Evolutionary conservation across 148 eudicot genomes (phyloP), one percentile per base, ranked within the genome.

Genomic region (Fagopyrum tataricum): DNA sequence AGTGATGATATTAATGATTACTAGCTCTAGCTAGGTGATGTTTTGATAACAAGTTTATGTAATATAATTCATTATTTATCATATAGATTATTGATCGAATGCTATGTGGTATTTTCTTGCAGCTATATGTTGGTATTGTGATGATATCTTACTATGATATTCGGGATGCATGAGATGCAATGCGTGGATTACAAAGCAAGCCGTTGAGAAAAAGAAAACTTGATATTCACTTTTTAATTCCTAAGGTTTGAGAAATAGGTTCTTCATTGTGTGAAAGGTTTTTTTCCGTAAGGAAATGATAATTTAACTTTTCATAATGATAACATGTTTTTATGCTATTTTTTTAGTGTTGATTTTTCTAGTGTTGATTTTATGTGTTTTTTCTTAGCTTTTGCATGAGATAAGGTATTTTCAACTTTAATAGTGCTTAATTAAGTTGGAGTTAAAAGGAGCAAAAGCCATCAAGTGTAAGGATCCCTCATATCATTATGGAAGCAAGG

Each of bases 51-150:
- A 13, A 24, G 0, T 62, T 0, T 62, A 1, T 62, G n/a, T 24
- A 11, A 13, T 4, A 62, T 62, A 13, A 31, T 62, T 37, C 43
- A 5, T 11, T 37, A 62, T 62, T 59, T 20, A 58, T 58, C 13
- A 3, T 20, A 42, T 41, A 15, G 2, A 43, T 8, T 26, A 3
- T 26, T 18, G 2, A 42, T 9, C 9, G 1, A 18, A 6, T 69
- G 47, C 51, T 69, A 42, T n/a, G n/a, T n/a, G n/a, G n/a, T n/a
- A n/a, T 69, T 15, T 18, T 39, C 21, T 78, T 77, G 80, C 80
- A 95, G 99, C 97, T 90, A 90, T 91, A 87, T 84, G 99, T 97
- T 21, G 92, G 90, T 81, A 95, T 95, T 74, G 97, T 95, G 77
- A 95, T 95, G 99, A 92, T 95, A 79, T 91, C 99, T 42, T 95